phyloP scores from a whole-genome alignment of 345 rosid species.

The Hirschfeldia incana region DNA sequence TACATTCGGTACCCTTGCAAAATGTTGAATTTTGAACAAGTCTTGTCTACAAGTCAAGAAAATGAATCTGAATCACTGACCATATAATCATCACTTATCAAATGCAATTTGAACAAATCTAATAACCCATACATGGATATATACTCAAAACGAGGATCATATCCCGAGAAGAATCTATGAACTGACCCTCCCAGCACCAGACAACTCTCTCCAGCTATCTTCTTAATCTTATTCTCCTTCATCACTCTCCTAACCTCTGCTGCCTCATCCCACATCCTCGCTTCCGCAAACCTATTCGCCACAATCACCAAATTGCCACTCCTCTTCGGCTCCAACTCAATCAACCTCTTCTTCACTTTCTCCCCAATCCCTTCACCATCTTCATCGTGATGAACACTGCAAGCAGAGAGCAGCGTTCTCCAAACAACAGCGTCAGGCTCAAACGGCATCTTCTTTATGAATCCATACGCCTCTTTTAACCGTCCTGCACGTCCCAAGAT shows the following conservation, averaged over 20 bases:
- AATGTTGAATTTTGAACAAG: background rate
- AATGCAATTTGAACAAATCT: constrained; percentile 51
- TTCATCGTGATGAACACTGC: constrained; percentile 48
- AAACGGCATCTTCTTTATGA: constrained; percentile 53
- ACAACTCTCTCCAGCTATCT: constrained; percentile 69
- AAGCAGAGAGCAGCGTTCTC: constrained; percentile 76
- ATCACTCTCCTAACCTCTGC: constrained; percentile 56
- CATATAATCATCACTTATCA: constrained; percentile 26
- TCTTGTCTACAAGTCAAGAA: background rate
- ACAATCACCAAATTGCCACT: constrained; percentile 74
- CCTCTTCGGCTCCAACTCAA: constrained; percentile 70
- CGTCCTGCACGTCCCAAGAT: constrained; percentile 74
- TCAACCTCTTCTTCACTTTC: constrained; percentile 57
- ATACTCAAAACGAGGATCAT: constrained; percentile 42
- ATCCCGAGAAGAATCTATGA: constrained; percentile 68
- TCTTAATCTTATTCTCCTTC: constrained; percentile 62
- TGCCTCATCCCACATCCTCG: constrained; percentile 82
- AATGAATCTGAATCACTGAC: background rate
- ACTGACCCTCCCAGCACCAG: constrained; percentile 56
- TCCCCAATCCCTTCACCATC: constrained; percentile 48
- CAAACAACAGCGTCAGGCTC: constrained; percentile 62
- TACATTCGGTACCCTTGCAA: background rate
- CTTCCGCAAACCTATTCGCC: constrained; percentile 75
- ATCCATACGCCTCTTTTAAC: constrained; percentile 59
- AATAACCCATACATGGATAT: constrained; percentile 43